Evolutionary conservation across 1,284 basidiomycete genomes (phyloP), one percentile per base, ranked within the genome.

Genomic region (Cutaneotrichosporon mucoides): DNA sequence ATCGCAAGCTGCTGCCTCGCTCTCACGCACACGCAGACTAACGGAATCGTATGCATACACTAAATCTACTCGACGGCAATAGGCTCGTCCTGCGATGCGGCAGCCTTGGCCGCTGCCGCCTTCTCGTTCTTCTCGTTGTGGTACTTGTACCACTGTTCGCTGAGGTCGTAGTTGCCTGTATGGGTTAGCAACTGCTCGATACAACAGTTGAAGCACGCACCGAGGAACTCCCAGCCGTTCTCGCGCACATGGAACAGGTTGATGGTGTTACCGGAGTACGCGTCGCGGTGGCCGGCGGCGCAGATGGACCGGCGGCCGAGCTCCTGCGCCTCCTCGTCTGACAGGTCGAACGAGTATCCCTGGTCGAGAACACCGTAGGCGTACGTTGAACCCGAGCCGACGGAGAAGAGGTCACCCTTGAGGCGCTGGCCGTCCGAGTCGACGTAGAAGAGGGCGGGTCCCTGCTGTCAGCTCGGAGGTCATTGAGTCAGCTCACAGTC

Each of bases 331-430:
- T 98, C 96, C 64, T 88, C 93, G 65, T 93, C 92, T 11, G 88
- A 86, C 56, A 99, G 81, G 73, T 99, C 93, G 90, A 91, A 99
- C 60, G 81, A 85, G 80, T 98, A 98, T 2, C 88, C 92, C 73
- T 81, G 70, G 78, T 99, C 96, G 45, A 99, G 84, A 3, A 99
- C 93, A 84, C 95, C 95, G 72, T 99, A 99, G 5, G 96, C 96
- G 71, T 95, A 98, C 0, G 96, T 99, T 72, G 90, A 92, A 71
- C 96, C 96, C 5, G 95, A 98, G 40, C 96, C 96, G 43, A 99
- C 96, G 6, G 93, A 97, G 82, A 99, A 99, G 12, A 98, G 79
- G 78, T 99, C 89, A 48, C 96, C 95, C 76, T 95, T 97, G 57
- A 99, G 82, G 33, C 96, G 87, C 9, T 91, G 90, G 42, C 96